phyloP scores from a whole-genome alignment of 1,139 yeast species.

The Pichia terricola region DNA sequence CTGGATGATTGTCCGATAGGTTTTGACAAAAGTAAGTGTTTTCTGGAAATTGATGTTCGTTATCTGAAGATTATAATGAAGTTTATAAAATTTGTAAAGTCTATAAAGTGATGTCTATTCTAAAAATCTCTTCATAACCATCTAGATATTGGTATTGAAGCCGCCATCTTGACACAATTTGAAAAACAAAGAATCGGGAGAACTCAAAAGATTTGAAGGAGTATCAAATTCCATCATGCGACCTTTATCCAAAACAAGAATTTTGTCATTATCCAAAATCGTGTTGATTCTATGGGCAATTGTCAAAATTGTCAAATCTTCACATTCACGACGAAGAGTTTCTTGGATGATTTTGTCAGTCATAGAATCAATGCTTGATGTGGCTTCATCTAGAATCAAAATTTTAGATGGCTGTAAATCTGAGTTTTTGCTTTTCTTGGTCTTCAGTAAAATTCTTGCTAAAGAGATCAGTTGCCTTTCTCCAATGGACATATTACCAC shows the following conservation, averaged over 20 bases:
- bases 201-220: conserved; percentile 40
- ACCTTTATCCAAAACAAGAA: conserved; percentile 62
- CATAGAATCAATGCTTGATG: conserved; percentile 76
- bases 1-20: too few species aligned
- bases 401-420: conserved; percentile 34
- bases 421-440: conserved; percentile 26
- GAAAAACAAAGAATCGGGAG: conserved; percentile 40
- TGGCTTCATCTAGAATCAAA: conserved; percentile 71
- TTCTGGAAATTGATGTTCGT: too few species aligned
- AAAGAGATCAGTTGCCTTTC: conserved; percentile 70
- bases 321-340: conserved; percentile 57
- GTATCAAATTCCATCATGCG: conserved; percentile 59
- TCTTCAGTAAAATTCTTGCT: conserved; percentile 55
- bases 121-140: too few species aligned
- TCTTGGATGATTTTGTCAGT: conserved; percentile 70
- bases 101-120: too few species aligned
- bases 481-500: conserved; percentile 66
- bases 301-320: conserved; percentile 60
- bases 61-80: too few species aligned
- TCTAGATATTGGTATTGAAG: conserved; percentile 10
- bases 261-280: conserved; percentile 67
- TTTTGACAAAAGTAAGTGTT: too few species aligned
- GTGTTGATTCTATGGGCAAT: conserved; percentile 82
- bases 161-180: conserved; percentile 43
- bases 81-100: too few species aligned